Base-by-base conservation (phyloP, 805 yeast genomes). In the Sugiyamaella smithiae region DNA sequence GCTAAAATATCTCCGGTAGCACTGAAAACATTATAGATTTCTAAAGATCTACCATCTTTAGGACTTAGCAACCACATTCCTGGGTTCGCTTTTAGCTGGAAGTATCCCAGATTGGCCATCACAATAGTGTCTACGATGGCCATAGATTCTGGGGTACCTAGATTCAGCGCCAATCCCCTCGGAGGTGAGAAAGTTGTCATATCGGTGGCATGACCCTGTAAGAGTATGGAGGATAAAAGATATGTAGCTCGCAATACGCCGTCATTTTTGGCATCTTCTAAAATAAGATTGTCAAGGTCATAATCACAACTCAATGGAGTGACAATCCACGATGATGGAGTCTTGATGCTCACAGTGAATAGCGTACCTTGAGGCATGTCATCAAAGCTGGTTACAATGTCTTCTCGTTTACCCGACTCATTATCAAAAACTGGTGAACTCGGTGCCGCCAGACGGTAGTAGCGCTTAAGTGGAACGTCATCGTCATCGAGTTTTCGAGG, bases 41-140 rank as follows among this genome's bases (percentile, higher is more conserved):
- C 69, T 3, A 68, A 59, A 1, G 84, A 64, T 41, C 66, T 56
- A 1, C 78, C 72, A 2, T 61, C 61, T 52, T 76, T 75, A 9
- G 82, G 58, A 1, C 59, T 56, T n/a, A 87, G 62, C 1, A 67
- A 63, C 84, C 87, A 86, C 2, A 72, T 40, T 0, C 96, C 96
- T 1, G 95, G 93, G 44, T 71, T 72, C 0, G 85, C 81, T 53
- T 78, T 78, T 40, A 93, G 69, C 65, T 90, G 97, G 46, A 85
- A 78, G 64, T 91, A 91, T 0, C 97, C 97, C 53, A 84, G 71
- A 33, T 85, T 83, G 1, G 82, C 76, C 93, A 91, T 85, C 1
- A 89, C 81, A 32, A 67, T 70, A 0, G 96, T 84, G 54, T 82
- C 88, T 0, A 75, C 53, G n/a, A 53, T 36, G 7, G 36, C 45